Evolutionary conservation across 2,329 filamentous ascomycete genomes (phyloP).

Genomic region (Alternaria solani): DNA sequence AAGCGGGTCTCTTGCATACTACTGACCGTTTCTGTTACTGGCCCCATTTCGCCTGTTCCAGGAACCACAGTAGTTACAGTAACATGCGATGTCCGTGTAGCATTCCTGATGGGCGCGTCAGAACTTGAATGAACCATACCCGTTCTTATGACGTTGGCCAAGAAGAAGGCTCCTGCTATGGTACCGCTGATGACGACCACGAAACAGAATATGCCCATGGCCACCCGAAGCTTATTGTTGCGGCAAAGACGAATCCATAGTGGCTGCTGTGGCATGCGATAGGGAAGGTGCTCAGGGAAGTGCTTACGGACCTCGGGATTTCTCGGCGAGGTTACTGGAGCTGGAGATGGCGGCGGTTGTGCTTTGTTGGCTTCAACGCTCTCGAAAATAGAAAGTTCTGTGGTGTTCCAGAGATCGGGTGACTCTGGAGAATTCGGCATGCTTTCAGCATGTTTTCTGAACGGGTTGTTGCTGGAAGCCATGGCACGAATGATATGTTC

Average conservation of each 20-base stretch:
- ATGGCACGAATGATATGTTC: neutral
- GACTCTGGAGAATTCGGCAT: neutral
- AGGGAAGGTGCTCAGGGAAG: neutral
- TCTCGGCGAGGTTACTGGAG: neutral
- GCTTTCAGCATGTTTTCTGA: neutral
- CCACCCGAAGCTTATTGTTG: neutral
- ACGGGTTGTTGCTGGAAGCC: neutral
- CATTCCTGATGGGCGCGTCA: neutral
- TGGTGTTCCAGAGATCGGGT: neutral
- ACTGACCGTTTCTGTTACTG: neutral
- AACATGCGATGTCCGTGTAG: neutral
- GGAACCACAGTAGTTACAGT: neutral
- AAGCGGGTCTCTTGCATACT: neutral
- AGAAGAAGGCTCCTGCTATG: neutral
- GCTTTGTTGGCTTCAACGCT: rapidly evolving
- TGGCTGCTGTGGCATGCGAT: neutral
- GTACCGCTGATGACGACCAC: neutral
- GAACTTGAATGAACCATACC: neutral
- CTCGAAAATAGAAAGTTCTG: neutral
- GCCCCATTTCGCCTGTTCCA: neutral
- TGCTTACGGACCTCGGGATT: neutral
- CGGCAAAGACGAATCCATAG: neutral
- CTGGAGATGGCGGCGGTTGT: neutral
- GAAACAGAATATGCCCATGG: neutral
- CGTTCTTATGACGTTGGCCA: neutral